Evolutionary conservation across 2,329 filamentous ascomycete genomes (phyloP).

Genomic region (Beauveria sp.): DNA sequence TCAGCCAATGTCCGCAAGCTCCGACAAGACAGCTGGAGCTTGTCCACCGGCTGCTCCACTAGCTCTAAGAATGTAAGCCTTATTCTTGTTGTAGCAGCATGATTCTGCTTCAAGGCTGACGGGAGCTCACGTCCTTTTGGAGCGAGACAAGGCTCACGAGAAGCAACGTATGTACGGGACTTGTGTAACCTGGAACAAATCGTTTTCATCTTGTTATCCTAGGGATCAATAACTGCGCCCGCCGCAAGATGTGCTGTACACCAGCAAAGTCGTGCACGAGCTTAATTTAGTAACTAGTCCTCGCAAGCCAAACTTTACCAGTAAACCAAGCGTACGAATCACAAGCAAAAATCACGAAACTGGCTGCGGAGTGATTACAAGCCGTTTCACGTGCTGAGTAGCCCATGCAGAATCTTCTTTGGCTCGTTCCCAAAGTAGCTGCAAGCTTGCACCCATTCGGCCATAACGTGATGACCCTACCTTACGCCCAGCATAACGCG

Average conservation of each 20-base stretch:
- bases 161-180: neutral
- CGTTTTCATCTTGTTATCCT: neutral
- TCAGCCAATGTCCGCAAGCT: conserved; percentile 5
- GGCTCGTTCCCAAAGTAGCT: neutral
- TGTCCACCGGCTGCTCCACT: neutral
- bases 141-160: neutral
- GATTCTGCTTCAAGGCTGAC: neutral
- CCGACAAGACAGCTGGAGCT: neutral
- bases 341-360: no score
- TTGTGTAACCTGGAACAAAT: neutral
- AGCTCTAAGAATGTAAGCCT: neutral
- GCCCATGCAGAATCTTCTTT: neutral
- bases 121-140: neutral
- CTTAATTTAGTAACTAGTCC: no score
- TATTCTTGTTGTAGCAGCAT: neutral
- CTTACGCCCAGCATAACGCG: neutral
- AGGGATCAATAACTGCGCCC: neutral
- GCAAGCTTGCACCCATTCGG: neutral
- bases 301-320: neutral
- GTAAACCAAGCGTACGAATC: no score
- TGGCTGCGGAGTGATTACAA: neutral
- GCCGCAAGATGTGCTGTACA: neutral
- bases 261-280: no score
- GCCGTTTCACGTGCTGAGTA: neutral
- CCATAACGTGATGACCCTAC: neutral